Evolutionary conservation across 1,284 basidiomycete species (phyloP).

Genomic region (Boletus holoroseus): DNA sequence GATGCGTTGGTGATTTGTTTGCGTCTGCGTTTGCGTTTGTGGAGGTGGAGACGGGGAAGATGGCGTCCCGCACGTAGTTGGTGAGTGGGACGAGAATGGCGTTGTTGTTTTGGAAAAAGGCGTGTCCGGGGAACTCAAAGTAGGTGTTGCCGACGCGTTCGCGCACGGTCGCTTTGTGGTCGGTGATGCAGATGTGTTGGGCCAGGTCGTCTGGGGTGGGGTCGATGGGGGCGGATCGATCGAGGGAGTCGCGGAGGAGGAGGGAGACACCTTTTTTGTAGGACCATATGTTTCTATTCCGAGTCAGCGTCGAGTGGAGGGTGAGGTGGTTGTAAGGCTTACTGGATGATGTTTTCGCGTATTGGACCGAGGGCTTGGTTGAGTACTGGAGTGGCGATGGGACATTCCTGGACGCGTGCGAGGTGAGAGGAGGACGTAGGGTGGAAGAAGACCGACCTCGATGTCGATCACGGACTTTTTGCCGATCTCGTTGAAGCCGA

Average conservation of each 20-base stretch:
- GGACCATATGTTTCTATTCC: slow-evolving; percentile 64
- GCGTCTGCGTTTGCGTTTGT: neutral
- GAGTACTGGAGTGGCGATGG: slow-evolving; percentile 82
- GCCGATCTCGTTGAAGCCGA: slow-evolving; percentile 88
- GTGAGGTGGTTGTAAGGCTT: slow-evolving; percentile 25
- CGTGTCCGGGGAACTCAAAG: slow-evolving; percentile 86
- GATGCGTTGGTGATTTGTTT: slow-evolving; percentile 55
- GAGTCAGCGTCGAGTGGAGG: slow-evolving; percentile 7
- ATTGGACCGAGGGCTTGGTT: slow-evolving; percentile 66
- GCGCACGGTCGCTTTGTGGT: slow-evolving; percentile 77
- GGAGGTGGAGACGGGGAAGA: slow-evolving; percentile 43
- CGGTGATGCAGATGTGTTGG: slow-evolving; percentile 74
- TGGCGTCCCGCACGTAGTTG: slow-evolving; percentile 72
- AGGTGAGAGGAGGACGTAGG: neutral
- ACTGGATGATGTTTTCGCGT: slow-evolving; percentile 69
- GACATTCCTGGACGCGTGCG: slow-evolving; percentile 65
- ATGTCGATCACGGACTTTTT: slow-evolving; percentile 83
- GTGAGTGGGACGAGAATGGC: slow-evolving; percentile 82
- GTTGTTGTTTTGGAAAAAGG: slow-evolving; percentile 99
- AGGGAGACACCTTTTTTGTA: slow-evolving; percentile 91
- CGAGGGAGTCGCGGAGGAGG: slow-evolving; percentile 84
- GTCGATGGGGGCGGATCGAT: slow-evolving; percentile 20
- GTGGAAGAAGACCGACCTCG: slow-evolving; percentile 54
- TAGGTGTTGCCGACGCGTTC: slow-evolving; percentile 78
- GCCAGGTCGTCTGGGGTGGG: slow-evolving; percentile 33